Percentiles rank a stretch among this genome's conserved stretches.
Evolutionary conservation across 345 rosid genomes (phyloP).

Genomic region (Melaleuca alternifolia): DNA sequence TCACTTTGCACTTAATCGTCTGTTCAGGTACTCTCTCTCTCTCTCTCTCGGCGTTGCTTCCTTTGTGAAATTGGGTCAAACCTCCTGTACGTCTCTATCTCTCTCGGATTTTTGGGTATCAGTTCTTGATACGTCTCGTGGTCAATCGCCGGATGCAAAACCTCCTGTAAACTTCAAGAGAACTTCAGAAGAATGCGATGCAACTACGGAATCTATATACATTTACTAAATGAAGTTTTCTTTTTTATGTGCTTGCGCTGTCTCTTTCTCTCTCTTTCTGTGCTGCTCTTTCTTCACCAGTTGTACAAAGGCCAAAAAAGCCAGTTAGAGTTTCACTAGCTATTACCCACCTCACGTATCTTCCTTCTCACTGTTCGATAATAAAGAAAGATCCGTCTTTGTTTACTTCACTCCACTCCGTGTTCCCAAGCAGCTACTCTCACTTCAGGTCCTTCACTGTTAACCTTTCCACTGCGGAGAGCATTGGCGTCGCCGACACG

Average conservation of each 20-base stretch:
- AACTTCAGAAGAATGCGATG: too few species aligned
- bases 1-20: too few species aligned
- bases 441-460: background rate
- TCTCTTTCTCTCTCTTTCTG: background rate
- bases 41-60: too few species aligned
- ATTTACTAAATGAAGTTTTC: too few species aligned
- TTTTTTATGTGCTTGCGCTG: too few species aligned
- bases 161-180: background rate
- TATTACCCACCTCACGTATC: background rate
- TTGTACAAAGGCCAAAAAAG: background rate
- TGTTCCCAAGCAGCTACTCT: background rate
- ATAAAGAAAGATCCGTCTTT: background rate
- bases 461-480: background rate
- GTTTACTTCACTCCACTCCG: background rate
- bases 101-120: too few species aligned
- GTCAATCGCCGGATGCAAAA: background rate
- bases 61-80: too few species aligned
- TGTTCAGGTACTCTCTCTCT: too few species aligned
- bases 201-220: too few species aligned
- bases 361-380: background rate
- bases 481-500: background rate
- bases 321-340: background rate
- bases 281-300: background rate
- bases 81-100: too few species aligned
- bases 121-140: too few species aligned